Conservation (phyloP, 192 early-diverging fungal species). For the Chytriomyces confervae region DNA sequence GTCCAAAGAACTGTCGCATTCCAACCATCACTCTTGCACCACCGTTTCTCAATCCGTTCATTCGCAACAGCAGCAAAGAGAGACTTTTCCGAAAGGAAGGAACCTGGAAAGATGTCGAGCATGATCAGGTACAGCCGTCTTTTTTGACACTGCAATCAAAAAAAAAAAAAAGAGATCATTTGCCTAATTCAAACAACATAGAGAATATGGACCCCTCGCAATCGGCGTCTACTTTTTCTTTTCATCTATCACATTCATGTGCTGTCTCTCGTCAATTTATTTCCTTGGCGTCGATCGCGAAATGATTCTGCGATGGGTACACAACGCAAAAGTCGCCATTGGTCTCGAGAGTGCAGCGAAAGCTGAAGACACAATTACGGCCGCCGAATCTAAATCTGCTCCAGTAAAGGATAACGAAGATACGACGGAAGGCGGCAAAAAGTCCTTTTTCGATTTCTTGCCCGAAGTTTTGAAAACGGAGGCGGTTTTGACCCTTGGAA, state of each 20-base stretch:
- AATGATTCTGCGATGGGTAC: conserved; percentile 31
- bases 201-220: conserved; percentile 59
- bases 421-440: not conserved
- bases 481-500: conserved; percentile 34
- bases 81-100: too few species aligned
- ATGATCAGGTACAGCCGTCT: too few species aligned
- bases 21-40: too few species aligned
- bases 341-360: conserved; percentile 38
- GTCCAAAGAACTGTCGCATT: too few species aligned
- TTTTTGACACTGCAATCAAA: too few species aligned
- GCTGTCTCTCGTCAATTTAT: conserved; percentile 48
- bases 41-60: too few species aligned
- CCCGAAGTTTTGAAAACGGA: conserved; percentile 46
- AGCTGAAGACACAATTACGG: not conserved
- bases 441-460: conserved; percentile 32
- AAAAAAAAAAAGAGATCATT: too few species aligned
- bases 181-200: too few species aligned
- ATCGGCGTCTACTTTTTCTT: conserved; percentile 51
- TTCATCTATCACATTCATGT: conserved; percentile 45
- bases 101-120: too few species aligned
- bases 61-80: too few species aligned
- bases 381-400: not conserved
- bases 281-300: conserved; percentile 49
- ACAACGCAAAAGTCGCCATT: conserved; percentile 29
- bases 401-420: conserved; percentile 19